phyloP scores from a whole-genome alignment of 768 basidiomycete species.

The Lactarius trivialis region DNA sequence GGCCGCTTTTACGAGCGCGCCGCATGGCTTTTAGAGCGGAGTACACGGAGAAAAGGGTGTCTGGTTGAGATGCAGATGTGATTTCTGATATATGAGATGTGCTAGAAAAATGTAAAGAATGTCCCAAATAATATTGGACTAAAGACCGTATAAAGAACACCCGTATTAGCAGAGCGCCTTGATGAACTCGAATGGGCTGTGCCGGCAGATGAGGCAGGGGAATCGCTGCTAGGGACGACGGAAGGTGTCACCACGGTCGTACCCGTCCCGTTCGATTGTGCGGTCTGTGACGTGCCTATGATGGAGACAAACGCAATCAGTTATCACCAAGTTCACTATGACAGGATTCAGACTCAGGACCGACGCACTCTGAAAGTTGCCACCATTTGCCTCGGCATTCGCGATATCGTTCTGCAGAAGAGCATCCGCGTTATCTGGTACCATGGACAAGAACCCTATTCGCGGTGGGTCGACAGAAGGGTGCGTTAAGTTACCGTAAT shows the following conservation, averaged over 20 bases:
- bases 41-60: too few relatives aligned
- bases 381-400: conserved; percentile 24
- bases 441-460: conserved; percentile 66
- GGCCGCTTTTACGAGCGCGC: too few relatives aligned
- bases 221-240: too few relatives aligned
- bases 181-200: not conserved
- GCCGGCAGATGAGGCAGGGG: not conserved
- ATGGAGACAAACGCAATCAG: not conserved
- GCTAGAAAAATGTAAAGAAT: not conserved
- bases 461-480: conserved; percentile 63
- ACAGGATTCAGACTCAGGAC: conserved; percentile 5
- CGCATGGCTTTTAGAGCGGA: too few relatives aligned
- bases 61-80: too few relatives aligned
- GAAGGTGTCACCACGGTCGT: not conserved
- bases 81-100: not conserved
- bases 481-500: conserved; percentile 64
- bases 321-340: not conserved
- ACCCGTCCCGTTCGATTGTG: not conserved
- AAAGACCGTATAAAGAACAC: not conserved
- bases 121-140: conserved; percentile 1
- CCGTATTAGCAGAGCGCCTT: not conserved
- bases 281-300: conserved; percentile 15
- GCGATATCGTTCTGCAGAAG: conserved; percentile 32
- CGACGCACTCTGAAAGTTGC: conserved; percentile 30
- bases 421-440: conserved; percentile 46